Base-by-base conservation (phyloP, 768 basidiomycete genomes). In the Peribolospora kevripleyi region DNA sequence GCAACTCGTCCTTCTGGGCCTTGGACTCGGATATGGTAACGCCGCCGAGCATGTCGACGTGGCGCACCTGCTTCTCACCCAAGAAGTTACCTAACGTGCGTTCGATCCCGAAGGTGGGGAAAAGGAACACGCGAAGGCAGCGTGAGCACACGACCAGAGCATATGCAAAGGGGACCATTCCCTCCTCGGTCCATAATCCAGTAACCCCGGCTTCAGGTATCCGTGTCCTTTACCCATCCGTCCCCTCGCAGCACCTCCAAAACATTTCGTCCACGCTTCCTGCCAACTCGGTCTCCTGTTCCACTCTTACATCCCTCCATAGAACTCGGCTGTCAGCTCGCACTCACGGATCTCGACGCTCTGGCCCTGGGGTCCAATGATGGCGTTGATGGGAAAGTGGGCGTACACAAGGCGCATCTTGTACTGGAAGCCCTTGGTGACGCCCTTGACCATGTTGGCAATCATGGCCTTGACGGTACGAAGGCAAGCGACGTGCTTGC, bases 341-440 rank as follows among this genome's bases (percentile, higher is more conserved):
- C 54, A 49, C 48, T 11, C 5, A 10, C 37, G 60, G 66, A 69
- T 67, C 57, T 67, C 65, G 55, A 69, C 59, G 53, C 62, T 57
- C 50, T 60, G 59, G 52, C 66, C 66, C 54, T 64, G 66, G 66
- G 25, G 25, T 25, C 25, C 25, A 25, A 25, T 25, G 68, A 93
- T 91, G 68, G 82, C 81, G 75, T 98, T 98, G 76, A 99, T 93
- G 58, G 93, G 93, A 75, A 99, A 99, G 75, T 99, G 93, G 63
- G 93, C 93, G 67, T 97, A 99, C 53, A 99, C 93, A 38, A 87
- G 77, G 63, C 90, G 85, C 91, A 99, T 95, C 81, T 97, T 98
- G 78, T 99, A 99, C 64, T 80, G 79, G 80, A 97, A 99, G 59
- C 93, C 93, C 78, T 90, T 86, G 52, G 87, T 95, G 59, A 98